phyloP scores from a whole-genome alignment of 2,329 filamentous ascomycete species.

The Aspergillus udagawae region DNA sequence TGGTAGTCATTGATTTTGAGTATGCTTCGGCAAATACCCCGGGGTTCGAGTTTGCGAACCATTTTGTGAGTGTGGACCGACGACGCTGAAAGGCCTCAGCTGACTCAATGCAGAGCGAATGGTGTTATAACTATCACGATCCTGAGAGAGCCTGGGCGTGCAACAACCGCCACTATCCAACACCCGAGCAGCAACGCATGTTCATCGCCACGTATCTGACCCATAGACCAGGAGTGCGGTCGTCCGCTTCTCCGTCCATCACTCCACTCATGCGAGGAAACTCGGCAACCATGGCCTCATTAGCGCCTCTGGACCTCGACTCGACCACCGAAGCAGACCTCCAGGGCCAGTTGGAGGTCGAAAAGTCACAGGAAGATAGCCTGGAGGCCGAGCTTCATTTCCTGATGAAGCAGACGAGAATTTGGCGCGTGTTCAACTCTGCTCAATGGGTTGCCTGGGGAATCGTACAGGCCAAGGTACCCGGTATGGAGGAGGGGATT shows the following conservation, averaged over 20 bases:
- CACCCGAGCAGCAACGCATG: conserved; percentile 71
- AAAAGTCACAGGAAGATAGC: conserved; percentile 59
- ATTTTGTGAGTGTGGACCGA: conserved; percentile 61
- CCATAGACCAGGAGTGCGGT: conserved; percentile 58
- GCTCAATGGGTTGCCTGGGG: conserved; percentile 95
- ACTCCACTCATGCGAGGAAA: conserved; percentile 49
- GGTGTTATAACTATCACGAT: conserved; percentile 97
- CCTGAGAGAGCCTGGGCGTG: conserved; percentile 61
- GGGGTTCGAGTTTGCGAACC: conserved; percentile 92
- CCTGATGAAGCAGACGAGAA: conserved; percentile 70
- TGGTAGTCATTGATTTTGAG: conserved; percentile 97
- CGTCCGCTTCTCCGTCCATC: conserved; percentile 20
- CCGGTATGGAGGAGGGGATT: conserved; percentile 58
- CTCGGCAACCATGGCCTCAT: conserved; percentile 46
- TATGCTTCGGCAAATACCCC: conserved; percentile 86
- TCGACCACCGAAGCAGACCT: conserved; percentile 54
- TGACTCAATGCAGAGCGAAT: conserved; percentile 61
- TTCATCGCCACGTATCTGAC: conserved; percentile 85
- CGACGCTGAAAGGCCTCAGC: neutral
- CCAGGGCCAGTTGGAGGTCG: conserved; percentile 51
- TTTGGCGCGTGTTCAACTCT: conserved; percentile 86
- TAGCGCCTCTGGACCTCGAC: conserved; percentile 75
- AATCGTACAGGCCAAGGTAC: conserved; percentile 87
- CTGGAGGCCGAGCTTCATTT: conserved; percentile 65
- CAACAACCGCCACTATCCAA: conserved; percentile 69